Base-by-base conservation (phyloP, 2,329 filamentous ascomycete genomes). In the Coniosporium tulheliwenetii region DNA sequence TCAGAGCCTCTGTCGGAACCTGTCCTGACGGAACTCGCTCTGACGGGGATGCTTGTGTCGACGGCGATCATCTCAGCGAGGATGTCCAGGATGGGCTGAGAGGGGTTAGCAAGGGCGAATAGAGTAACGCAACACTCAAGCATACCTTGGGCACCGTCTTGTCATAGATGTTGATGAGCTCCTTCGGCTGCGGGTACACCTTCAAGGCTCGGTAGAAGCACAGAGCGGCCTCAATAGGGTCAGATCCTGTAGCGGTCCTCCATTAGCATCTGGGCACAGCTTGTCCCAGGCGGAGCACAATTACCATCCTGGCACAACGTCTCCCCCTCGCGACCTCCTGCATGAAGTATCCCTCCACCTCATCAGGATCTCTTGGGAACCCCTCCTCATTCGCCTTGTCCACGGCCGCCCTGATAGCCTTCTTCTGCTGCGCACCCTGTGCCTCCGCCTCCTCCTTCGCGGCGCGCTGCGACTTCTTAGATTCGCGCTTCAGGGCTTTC, bases 191-290 rank as follows among this genome's bases (percentile, higher is more conserved):
- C 40, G 91, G 91, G 67, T 98, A 98, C 52, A 96, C 91, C 75
- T 98, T 98, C 50, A 98, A 75, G 36, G 87, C 91, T 73, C 87
- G 93, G 76, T 96, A 98, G 68, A 98, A 98, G 62, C 84, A 85
- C 45, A 96, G 69, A 38, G 91, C 89, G 39, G 91, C 85, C 49
- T 95, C 87, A 44, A 94, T 63, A 34, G 73, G 69, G 56, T 79
- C 75, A 50, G 75, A 65, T 51, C 79, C 79, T 83, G 51, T 46
- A 47, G 32, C 42, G 19, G 19, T 26, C 31, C 37, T 40, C 38
- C 36, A 36, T 33, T 16, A 16, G 15, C 42, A 37, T 19, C 7
- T 26, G 19, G 19, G 4, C 8, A 3, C 36, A 37, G 14, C 33
- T 35, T 26, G 19, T 26, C 7, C 19, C 19, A 26, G 19, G 19